Evolutionary conservation across 176 grass and related monocot species (phyloP), one percentile per base, ranked within the genome.

Genomic region (Oryza brachyantha): DNA sequence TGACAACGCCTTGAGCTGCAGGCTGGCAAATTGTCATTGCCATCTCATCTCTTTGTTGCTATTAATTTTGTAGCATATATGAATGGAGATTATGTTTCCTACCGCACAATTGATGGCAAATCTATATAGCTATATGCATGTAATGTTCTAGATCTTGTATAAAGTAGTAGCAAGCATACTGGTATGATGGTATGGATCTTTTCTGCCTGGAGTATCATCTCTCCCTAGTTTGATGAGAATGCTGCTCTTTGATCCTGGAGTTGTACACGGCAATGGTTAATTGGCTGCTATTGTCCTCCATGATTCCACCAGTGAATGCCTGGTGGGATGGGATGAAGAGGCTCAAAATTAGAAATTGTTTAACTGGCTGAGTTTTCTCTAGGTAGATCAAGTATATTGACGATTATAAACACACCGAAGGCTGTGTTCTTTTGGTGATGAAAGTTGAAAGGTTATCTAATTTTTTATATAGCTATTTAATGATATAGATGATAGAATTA

Each of bases 21-120:
- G 35, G 52, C 5, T 17, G 64, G 61, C 27, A 24, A 64, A 70
- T 50, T 70, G 64, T 13, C 55, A 61, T 5, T n/a, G 80, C 43
- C 19, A 35, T 22, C 54, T 25, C 48, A 52, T 52, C 48, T 52
- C 17, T 52, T 52, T 52, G 48, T 52, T 52, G n/a, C 17, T 52
- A 52, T n/a, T 36, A 1, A 29, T 79, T 74, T 79, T 66, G 76
- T 79, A 85, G 68, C 58, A 80, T 85, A 73, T 79, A 2, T 35
- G 32, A 25, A 59, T 19, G 60, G 66, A 57, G 61, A 36, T 52
- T 64, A 54, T 72, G 42, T 66, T 85, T 52, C 19, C 48, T 52
- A 52, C 17, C 48, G 48, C n/a, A 52, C 48, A 52, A 52, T 52
- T 2, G 7, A 21, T 52, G 48, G 17, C 38, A 36, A 16, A 13